phyloP scores from a whole-genome alignment of 805 yeast genomes.

The Hanseniaspora clermontiae region DNA sequence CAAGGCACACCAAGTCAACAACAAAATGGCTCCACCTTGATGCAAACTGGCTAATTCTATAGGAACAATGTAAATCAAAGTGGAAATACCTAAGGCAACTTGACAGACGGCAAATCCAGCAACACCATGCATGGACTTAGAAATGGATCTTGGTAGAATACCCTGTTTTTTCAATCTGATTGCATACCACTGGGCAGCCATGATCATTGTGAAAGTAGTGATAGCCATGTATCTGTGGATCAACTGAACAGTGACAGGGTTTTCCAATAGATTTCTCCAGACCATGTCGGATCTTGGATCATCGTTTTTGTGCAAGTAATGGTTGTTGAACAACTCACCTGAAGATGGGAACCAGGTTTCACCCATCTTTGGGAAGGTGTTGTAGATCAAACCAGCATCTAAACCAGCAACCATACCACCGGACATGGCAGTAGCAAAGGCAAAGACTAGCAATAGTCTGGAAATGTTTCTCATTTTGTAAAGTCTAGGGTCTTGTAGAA shows the following conservation, averaged over 20 bases:
- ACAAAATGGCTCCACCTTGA: constrained; percentile 91
- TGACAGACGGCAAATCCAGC: constrained; percentile 80
- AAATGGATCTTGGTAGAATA: constrained; percentile 45
- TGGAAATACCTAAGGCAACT: constrained; percentile 73
- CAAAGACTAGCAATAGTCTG: constrained; percentile 46
- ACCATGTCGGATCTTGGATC: constrained; percentile 46
- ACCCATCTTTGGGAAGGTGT: constrained; percentile 96
- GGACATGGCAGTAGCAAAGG: constrained; percentile 85
- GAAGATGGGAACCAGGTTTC: constrained; percentile 60
- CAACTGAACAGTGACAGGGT: constrained; percentile 90
- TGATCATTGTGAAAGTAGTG: constrained; percentile 59
- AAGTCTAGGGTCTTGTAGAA: constrained; percentile 50
- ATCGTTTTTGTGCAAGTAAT: constrained; percentile 55
- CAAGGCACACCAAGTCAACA: constrained; percentile 66
- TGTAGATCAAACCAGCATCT: constrained; percentile 93
- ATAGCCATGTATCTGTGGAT: constrained; percentile 78
- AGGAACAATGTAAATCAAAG: constrained; percentile 81
- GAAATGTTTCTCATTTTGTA: constrained; percentile 45
- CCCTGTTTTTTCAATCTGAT: constrained; percentile 35
- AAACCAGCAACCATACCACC: constrained; percentile 98
- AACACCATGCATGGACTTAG: constrained; percentile 46
- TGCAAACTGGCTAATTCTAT: constrained; percentile 87
- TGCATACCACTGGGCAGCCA: constrained; percentile 61
- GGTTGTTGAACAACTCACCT: constrained; percentile 66
- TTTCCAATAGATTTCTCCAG: constrained; percentile 90